Evolutionary conservation across 1,139 yeast species (phyloP).

Genomic region (Wickerhamomyces sp.): DNA sequence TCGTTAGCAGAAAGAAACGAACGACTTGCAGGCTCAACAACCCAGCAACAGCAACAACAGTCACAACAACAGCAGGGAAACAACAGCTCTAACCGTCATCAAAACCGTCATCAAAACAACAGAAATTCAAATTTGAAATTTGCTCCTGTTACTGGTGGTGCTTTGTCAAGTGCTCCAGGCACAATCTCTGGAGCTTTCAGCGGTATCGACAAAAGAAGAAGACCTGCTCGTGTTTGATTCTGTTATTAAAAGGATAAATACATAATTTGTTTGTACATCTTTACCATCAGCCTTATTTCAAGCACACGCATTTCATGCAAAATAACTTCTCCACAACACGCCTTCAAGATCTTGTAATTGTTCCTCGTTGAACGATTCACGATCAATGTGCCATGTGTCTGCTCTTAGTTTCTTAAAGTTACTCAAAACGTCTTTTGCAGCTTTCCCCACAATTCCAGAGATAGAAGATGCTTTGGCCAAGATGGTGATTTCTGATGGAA

Average conservation of each 20-base stretch:
- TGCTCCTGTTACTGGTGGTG: constrained; percentile 29
- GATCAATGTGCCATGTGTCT: constrained; percentile 95
- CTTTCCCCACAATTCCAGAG: constrained; percentile 74
- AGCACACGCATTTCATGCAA: no score
- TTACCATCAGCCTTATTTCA: no score
- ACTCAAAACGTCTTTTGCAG: constrained; percentile 79
- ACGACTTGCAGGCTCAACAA: constrained; percentile 72
- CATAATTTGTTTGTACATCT: no score
- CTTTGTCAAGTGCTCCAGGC: constrained; percentile 25
- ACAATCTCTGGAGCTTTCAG: constrained; percentile 30
- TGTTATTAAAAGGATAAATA: not conserved
- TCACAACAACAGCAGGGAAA: constrained; percentile 24
- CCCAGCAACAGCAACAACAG: no score
- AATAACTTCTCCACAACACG: constrained; percentile 88
- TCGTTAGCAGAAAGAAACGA: constrained; percentile 82
- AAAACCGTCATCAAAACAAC: constrained; percentile 18
- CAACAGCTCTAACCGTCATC: constrained; percentile 11
- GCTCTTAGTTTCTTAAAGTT: constrained; percentile 89
- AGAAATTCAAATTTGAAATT: constrained; percentile 24
- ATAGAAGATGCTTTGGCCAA: constrained; percentile 57
- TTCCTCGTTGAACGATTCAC: constrained; percentile 65
- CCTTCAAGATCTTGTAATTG: constrained; percentile 93
- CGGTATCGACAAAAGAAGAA: constrained; percentile 27
- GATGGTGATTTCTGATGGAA: constrained; percentile 67
- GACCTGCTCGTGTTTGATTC: constrained; percentile 15